Base-by-base conservation (phyloP, 352 stramenopile species). In the Pythium folliculosum region DNA sequence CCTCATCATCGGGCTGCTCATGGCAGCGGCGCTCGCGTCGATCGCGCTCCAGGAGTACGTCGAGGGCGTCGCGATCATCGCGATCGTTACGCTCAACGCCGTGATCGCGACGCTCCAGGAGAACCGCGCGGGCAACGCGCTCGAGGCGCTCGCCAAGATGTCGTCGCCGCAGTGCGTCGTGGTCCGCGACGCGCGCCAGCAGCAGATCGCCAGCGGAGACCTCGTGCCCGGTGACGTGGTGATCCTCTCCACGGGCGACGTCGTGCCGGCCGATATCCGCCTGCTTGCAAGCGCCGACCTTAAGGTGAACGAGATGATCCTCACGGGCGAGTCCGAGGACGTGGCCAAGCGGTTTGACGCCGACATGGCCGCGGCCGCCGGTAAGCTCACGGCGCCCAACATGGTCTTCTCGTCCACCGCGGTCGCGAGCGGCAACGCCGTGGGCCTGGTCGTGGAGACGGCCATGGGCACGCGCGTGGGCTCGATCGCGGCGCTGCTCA, bases 331-430 rank as follows among this genome's bases (percentile, higher is more conserved):
- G 71, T 78, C 86, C 1, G 54, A 79, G 32, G 83, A 67, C n/a
- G 70, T 77, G 8, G 22, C 49, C 67, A 77, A 80, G 70, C 50
- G 66, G 0, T 66, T 52, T 14, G 67, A 75, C 21, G 52, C 53
- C 30, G 52, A 69, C 17, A 50, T 64, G 1, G 43, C 52, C 5
- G 21, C 30, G 53, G 50, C 52, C 1, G 38, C 44, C 16, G 35
- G 62, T 37, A 72, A 70, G 25, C 59, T 73, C 32, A 76, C 69
- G 43, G 65, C 60, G 9, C 43, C 70, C 2, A 65, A 98, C 72
- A 80, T 98, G 53, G 73, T 92, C 0, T 98, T 98, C 76, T 82
- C 48, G 72, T 97, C 27, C 80, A 96, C 63, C 67, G 62, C 27
- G 63, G 81, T 40, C 82, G 90, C 68, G 8, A 65, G 63, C 35